Percentiles rank a stretch among this genome's conserved stretches.
These are phyloP conservation scores for Lecanicillium sp. DNA, from an alignment of 2,329 filamentous ascomycete genomes.

Conservation along the genomic window DNA sequence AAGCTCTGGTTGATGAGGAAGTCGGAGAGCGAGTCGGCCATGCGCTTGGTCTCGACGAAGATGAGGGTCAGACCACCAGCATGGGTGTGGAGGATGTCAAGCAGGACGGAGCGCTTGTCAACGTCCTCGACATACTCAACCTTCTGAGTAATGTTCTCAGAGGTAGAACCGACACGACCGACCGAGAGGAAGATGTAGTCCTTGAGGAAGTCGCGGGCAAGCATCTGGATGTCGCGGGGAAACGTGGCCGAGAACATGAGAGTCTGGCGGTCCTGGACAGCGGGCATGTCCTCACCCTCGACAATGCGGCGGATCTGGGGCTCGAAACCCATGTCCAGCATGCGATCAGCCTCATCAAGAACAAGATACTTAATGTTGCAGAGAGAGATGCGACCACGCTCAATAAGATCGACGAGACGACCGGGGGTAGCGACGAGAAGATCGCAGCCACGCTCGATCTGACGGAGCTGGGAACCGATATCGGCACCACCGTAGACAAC, in stretches of 20 bases:
- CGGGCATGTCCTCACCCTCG: slow-evolving; percentile 96
- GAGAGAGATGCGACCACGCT: slow-evolving; percentile 95
- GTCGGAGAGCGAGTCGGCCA: slow-evolving; percentile 96
- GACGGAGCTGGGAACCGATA: slow-evolving; percentile 94
- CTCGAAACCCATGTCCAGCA: slow-evolving; percentile 99
- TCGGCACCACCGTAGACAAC: slow-evolving; percentile 99
- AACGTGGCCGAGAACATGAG: slow-evolving; percentile 99
- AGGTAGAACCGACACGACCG: slow-evolving; percentile 95
- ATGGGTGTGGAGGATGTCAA: slow-evolving; percentile 96
- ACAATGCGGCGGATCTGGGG: slow-evolving; percentile 98
- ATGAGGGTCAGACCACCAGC: slow-evolving; percentile 86
- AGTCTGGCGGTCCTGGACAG: slow-evolving; percentile 77
- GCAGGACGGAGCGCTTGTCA: slow-evolving; percentile 95
- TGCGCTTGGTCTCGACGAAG: slow-evolving; percentile 99
- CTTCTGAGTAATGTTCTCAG: slow-evolving; percentile 99
- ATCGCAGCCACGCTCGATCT: slow-evolving; percentile 96
- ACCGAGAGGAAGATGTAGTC: slow-evolving; percentile 99
- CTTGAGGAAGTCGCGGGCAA: slow-evolving; percentile 96
- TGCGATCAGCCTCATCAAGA: slow-evolving; percentile 97
- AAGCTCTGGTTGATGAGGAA: slow-evolving; percentile 99
- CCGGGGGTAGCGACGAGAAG: slow-evolving; percentile 94
- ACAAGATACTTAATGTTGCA: slow-evolving; percentile 99
- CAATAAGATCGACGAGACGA: slow-evolving; percentile 94
- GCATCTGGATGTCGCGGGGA: slow-evolving; percentile 98
- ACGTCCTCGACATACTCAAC: slow-evolving; percentile 94